Conservation (phyloP, 2,329 filamentous ascomycete genomes). For the Diaporthe eres region DNA sequence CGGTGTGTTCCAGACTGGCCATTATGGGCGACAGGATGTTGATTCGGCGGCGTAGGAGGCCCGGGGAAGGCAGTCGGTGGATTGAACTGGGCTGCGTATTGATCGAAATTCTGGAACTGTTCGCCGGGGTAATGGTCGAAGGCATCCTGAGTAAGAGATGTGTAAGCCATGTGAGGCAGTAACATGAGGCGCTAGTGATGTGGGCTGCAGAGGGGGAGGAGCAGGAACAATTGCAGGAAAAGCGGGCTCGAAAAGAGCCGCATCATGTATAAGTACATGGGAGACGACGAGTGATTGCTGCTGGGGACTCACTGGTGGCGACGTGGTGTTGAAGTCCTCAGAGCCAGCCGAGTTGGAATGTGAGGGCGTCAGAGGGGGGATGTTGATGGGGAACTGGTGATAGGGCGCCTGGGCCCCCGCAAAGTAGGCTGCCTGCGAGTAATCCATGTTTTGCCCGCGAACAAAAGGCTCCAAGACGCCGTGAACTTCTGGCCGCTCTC, state of each 20-base stretch:
- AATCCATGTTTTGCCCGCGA: conserved; percentile 61
- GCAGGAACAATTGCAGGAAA: conserved; percentile 44
- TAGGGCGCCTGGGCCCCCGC: conserved; percentile 58
- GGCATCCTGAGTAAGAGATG: conserved; percentile 61
- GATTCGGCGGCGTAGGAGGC: conserved; percentile 67
- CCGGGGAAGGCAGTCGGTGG: conserved; percentile 57
- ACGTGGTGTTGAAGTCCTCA: conserved; percentile 68
- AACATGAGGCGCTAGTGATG: conserved; percentile 45
- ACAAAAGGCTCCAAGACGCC: background rate
- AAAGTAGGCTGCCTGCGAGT: conserved; percentile 65
- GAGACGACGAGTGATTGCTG: background rate
- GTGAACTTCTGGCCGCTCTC: background rate
- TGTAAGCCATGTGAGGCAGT: conserved; percentile 48
- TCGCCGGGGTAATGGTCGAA: conserved; percentile 63
- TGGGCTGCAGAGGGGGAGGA: conserved; percentile 43
- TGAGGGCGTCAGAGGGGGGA: conserved; percentile 68
- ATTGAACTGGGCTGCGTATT: conserved; percentile 58
- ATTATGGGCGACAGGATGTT: conserved; percentile 47
- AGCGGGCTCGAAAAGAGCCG: conserved; percentile 31
- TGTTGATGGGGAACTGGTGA: conserved; percentile 65
- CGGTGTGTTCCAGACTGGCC: conserved; percentile 48
- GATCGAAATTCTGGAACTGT: conserved; percentile 65
- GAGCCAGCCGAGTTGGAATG: conserved; percentile 68
- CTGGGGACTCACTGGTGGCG: conserved; percentile 66
- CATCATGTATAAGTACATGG: conserved; percentile 32